Evolutionary conservation across 1,284 basidiomycete genomes (phyloP), one percentile per base, ranked within the genome.

Genomic region (Xerocomus amazonicus): DNA sequence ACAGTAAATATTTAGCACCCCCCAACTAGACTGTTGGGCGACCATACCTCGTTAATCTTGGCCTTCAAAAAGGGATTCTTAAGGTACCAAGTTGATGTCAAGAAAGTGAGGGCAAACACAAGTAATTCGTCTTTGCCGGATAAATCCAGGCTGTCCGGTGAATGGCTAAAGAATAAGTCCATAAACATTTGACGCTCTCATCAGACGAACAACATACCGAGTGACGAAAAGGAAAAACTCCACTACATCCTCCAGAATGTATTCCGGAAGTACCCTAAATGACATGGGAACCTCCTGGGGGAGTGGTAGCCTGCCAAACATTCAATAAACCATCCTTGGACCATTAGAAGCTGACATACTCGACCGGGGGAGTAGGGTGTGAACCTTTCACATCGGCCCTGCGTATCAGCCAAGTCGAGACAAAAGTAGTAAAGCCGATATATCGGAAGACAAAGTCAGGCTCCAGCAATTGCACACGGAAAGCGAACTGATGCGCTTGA

Each of bases 1-100:
- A 54, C 3, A 9, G n/a, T 23, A 12, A 51, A 50, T 10, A 23
- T 54, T 23, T 34, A 51, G 54, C n/a, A 29, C 50, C 16, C 42
- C 1, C 12, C 29, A 26, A 6, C 7, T 6, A 2, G 26, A 19
- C 45, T 6, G n/a, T 36, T 43, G 35, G 40, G 33, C 14, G n/a
- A 29, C 10, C 29, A 10, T 38, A 92, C 92, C 63, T 96, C 92
- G 56, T 97, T 92, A 39, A 99, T 86, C 71, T 99, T 97, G n/a
- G 93, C 86, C 70, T 97, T 98, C 59, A 99, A 70, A 77, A 97
- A 98, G 0, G 97, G 97, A 59, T 99, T 99, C 74, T 97, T 97
- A 74, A 99, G 94, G 67, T 96, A 98, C 82, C 90, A 92, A 0
- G 91, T 92, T 6, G 93, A 97, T 7, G 90, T 87, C 48, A 99